Evolutionary conservation across 805 yeast species (phyloP).

Genomic region (Wickerhamiella spandovensis): DNA sequence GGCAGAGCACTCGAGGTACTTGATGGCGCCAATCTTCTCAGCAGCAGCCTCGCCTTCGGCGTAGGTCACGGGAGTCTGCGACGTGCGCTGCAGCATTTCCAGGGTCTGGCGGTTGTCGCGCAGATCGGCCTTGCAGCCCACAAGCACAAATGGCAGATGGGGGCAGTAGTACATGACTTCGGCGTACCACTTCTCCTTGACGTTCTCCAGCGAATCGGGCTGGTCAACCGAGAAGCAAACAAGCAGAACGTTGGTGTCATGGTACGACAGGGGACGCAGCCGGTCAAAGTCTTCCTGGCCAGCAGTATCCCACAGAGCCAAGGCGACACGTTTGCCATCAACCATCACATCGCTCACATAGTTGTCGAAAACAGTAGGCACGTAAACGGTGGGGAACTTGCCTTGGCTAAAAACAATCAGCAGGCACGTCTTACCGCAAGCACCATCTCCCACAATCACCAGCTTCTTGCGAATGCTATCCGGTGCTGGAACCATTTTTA

Average conservation of each 20-base stretch:
- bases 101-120: slow-evolving; percentile 70
- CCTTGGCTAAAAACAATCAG: slow-evolving; percentile 75
- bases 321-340: slow-evolving; percentile 81
- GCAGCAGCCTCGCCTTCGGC: slow-evolving; percentile 82
- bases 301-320: slow-evolving; percentile 96
- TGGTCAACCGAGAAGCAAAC: slow-evolving; percentile 85
- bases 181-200: slow-evolving; percentile 90
- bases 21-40: slow-evolving; percentile 74
- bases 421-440: slow-evolving; percentile 91
- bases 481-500: slow-evolving; percentile 16
- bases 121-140: slow-evolving; percentile 84
- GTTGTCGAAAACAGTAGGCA: slow-evolving; percentile 94
- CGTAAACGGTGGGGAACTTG: slow-evolving; percentile 86
- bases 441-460: slow-evolving; percentile 95
- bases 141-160: slow-evolving; percentile 83
- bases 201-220: slow-evolving; percentile 86
- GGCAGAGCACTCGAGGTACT: slow-evolving; percentile 88
- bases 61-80: slow-evolving; percentile 67
- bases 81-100: slow-evolving; percentile 58
- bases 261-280: slow-evolving; percentile 79
- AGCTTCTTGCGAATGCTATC: slow-evolving; percentile 36
- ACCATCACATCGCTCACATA: slow-evolving; percentile 93
- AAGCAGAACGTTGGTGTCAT: slow-evolving; percentile 82
- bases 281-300: slow-evolving; percentile 98
- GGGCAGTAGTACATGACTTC: slow-evolving; percentile 91